Percentiles rank a stretch among this genome's conserved stretches.
Conservation (phyloP, 106 monocot species). For the Platanthera zijinensis region DNA sequence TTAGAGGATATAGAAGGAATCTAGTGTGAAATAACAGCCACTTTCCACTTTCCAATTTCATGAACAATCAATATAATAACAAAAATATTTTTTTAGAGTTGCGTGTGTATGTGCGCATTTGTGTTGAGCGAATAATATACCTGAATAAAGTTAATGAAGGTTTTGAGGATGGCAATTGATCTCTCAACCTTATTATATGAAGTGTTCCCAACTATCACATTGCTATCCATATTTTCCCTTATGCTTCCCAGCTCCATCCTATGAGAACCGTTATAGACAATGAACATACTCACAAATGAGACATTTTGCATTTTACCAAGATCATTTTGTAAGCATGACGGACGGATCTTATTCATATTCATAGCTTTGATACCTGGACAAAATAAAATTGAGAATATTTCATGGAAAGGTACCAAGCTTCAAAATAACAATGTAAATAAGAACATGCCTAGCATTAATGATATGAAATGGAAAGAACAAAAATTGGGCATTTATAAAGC, state of each 20-base stretch:
- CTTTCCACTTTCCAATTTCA: not conserved
- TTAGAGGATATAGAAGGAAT: not conserved
- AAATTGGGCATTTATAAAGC: not conserved
- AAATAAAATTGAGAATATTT: not conserved
- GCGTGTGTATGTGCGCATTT: not conserved
- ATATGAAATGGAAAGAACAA: not conserved
- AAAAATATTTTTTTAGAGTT: not conserved
- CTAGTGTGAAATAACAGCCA: not conserved
- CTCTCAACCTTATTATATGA: slow-evolving; percentile 34
- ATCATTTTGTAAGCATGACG: slow-evolving; percentile 4
- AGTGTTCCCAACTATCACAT: slow-evolving; percentile 34
- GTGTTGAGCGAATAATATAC: slow-evolving; percentile 19
- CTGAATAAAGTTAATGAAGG: slow-evolving; percentile 72
- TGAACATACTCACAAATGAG: slow-evolving; percentile 83
- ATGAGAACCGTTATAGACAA: slow-evolving; percentile 31
- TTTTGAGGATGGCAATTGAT: slow-evolving; percentile 45
- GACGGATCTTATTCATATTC: slow-evolving; percentile 41
- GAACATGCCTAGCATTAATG: not conserved
- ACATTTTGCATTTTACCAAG: slow-evolving; percentile 16
- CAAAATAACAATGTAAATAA: not conserved
- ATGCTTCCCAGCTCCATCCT: not conserved
- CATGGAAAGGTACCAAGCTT: not conserved
- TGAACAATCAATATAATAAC: not conserved
- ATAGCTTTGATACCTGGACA: slow-evolving; percentile 53
- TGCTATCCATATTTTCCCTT: not conserved